Evolutionary conservation across 768 basidiomycete genomes (phyloP).

Genomic region (Steccherinum ochraceum): DNA sequence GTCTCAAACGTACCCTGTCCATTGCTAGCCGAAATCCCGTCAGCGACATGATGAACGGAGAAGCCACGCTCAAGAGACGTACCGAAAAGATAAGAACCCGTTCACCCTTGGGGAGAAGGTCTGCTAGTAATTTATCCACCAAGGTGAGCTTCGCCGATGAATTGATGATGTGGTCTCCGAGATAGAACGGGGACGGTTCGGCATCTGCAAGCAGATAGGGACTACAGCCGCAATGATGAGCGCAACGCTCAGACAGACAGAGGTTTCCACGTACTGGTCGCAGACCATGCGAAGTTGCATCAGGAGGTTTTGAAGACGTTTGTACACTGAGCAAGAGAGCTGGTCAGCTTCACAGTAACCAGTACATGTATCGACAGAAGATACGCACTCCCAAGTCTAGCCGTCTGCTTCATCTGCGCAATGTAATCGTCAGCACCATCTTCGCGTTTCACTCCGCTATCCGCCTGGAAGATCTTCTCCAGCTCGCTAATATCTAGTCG

Average conservation of each 20-base stretch:
- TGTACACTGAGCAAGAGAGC: background rate
- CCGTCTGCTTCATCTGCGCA: conserved; percentile 27
- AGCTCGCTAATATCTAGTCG: conserved; percentile 44
- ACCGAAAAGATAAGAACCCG: conserved; percentile 66
- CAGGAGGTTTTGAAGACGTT: conserved; percentile 38
- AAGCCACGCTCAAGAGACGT: conserved; percentile 12
- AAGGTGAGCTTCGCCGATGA: conserved; percentile 50
- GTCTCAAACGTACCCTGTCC: conserved; percentile 39
- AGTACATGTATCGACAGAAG: background rate
- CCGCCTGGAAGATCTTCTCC: conserved; percentile 37
- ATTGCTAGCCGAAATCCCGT: conserved; percentile 38
- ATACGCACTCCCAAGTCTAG: conserved; percentile 19
- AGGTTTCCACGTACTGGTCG: conserved; percentile 47
- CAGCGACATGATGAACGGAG: background rate
- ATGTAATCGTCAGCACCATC: conserved; percentile 21
- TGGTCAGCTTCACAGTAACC: background rate
- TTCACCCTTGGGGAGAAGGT: conserved; percentile 53
- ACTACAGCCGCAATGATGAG: conserved; percentile 30
- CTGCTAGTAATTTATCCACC: conserved; percentile 53
- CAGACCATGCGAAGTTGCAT: conserved; percentile 68
- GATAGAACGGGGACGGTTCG: conserved; percentile 39
- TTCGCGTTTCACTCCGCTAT: conserved; percentile 19
- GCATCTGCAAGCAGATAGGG: conserved; percentile 48
- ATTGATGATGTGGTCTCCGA: conserved; percentile 51
- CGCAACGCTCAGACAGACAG: background rate